A percentile compares a stretch with the other conserved stretches of the same genome.
phyloP scores from a whole-genome alignment of 176 grass and related monocot species.

The Ensete glaucum region DNA sequence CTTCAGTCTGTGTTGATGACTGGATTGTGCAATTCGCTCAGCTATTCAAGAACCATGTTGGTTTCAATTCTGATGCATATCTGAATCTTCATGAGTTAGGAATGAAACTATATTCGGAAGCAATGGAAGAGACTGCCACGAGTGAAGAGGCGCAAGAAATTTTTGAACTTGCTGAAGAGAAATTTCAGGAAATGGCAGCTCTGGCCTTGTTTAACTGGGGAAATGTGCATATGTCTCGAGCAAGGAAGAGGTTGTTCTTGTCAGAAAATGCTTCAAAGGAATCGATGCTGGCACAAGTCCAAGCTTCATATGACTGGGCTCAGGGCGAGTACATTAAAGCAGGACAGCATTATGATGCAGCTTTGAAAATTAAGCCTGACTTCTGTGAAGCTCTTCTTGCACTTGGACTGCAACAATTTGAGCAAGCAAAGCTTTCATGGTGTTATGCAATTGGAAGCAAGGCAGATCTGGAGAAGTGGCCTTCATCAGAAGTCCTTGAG shows the following conservation, averaged over 20 bases:
- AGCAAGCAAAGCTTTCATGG: constrained; percentile 90
- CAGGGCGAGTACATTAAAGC: constrained; percentile 57
- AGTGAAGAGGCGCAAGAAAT: constrained; percentile 85
- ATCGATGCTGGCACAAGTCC: constrained; percentile 35
- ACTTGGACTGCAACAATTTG: constrained; percentile 67
- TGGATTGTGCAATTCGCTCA: constrained; percentile 79
- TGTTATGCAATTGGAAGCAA: constrained; percentile 51
- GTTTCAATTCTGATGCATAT: constrained; percentile 65
- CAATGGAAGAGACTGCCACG: constrained; percentile 77
- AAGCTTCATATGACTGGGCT: constrained; percentile 60
- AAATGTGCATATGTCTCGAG: constrained; percentile 71
- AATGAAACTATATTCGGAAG: constrained; percentile 59
- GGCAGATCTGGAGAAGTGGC: constrained; percentile 40
- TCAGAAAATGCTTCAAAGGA: constrained; percentile 45
- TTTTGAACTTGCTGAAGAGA: constrained; percentile 57
- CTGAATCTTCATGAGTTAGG: constrained; percentile 69
- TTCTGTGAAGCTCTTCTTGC: constrained; percentile 78
- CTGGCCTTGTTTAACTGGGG: constrained; percentile 81
- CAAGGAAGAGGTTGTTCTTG: constrained; percentile 52
- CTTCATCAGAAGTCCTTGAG: constrained; percentile 42
- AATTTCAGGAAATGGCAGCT: constrained; percentile 88
- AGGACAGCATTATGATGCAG: constrained; percentile 61
- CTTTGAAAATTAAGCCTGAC: constrained; percentile 59
- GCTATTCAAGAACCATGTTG: constrained; percentile 74
- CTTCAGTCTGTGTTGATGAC: constrained; percentile 29